A percentile compares a stretch with the other conserved stretches of the same genome.
phyloP scores from a whole-genome alignment of 768 basidiomycete genomes.

The Auricularia cornea region DNA sequence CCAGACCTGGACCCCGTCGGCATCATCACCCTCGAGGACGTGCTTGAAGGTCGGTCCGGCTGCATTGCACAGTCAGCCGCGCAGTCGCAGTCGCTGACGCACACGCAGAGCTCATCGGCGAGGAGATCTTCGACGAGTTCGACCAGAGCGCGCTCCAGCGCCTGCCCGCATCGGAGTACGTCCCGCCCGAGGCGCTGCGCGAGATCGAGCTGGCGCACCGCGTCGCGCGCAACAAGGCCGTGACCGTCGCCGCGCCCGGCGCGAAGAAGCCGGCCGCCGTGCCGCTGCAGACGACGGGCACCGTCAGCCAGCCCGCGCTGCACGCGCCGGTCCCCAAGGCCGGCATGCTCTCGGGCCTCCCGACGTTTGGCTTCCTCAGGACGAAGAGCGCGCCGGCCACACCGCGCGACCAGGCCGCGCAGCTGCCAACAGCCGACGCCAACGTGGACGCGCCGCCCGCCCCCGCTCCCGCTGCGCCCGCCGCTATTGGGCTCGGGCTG shows the following conservation, averaged over 20 bases:
- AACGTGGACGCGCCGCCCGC: slow-evolving; percentile 9
- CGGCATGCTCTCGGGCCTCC: slow-evolving; percentile 36
- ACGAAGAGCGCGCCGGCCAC: slow-evolving; percentile 53
- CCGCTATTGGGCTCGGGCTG: slow-evolving; percentile 16
- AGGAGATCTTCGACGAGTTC: slow-evolving; percentile 90
- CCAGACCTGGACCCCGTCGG: slow-evolving; percentile 78
- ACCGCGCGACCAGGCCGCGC: slow-evolving; percentile 27
- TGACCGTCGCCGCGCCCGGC: not conserved
- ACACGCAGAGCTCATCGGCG: slow-evolving; percentile 71
- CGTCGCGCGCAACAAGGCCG: not conserved
- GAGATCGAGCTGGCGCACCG: slow-evolving; percentile 4
- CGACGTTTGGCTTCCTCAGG: slow-evolving; percentile 42
- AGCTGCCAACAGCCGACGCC: slow-evolving; percentile 3
- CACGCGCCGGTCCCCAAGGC: slow-evolving; percentile 22
- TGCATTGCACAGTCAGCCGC: not conserved
- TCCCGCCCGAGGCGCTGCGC: slow-evolving; percentile 21
- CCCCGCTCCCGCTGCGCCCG: slow-evolving; percentile 7
- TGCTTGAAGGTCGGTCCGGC: slow-evolving; percentile 60
- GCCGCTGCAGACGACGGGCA: slow-evolving; percentile 1
- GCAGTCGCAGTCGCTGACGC: not conserved
- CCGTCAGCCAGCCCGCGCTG: slow-evolving; percentile 9
- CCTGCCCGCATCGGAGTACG: slow-evolving; percentile 39
- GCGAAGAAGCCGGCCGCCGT: not conserved
- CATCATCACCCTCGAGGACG: slow-evolving; percentile 89
- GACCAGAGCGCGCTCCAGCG: slow-evolving; percentile 55